These are phyloP conservation scores for Ascodesmis nigricans DNA, from an alignment of 495 filamentous ascomycete genomes.

Conservation along the genomic window DNA sequence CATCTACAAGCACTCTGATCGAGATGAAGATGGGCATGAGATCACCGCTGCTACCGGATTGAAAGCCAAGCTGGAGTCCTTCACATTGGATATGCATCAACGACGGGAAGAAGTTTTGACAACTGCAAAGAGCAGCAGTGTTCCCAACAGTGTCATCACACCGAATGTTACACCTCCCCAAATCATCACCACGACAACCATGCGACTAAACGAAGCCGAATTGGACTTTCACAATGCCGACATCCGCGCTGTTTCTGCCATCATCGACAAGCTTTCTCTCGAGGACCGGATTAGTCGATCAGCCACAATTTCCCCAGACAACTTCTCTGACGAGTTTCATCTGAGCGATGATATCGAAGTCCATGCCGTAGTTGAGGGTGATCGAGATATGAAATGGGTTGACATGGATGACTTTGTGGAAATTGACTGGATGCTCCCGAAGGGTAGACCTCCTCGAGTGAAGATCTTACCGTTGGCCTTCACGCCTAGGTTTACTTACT, in stretches of 20 bases:
- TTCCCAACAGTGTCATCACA: too few species aligned
- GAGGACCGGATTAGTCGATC: conserved; percentile 51
- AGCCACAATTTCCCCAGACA: conserved; percentile 26
- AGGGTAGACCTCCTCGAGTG: conserved; percentile 74
- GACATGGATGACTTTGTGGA: conserved; percentile 99
- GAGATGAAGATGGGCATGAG: conserved; percentile 60
- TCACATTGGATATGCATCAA: conserved; percentile 91
- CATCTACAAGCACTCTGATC: conserved; percentile 95
- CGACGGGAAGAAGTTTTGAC: conserved; percentile 49
- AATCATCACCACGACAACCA: conserved; percentile 61
- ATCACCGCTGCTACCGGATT: conserved; percentile 76
- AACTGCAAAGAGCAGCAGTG: conserved; percentile 10
- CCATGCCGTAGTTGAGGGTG: conserved; percentile 83
- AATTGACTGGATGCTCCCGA: conserved; percentile 83
- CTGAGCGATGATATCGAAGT: conserved; percentile 53
- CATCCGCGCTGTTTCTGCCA: conserved; percentile 80
- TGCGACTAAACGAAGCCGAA: conserved; percentile 85
- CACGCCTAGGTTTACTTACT: conserved; percentile 87
- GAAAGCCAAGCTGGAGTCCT: conserved; percentile 80
- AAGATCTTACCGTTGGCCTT: conserved; percentile 81
- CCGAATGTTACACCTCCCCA: too few species aligned
- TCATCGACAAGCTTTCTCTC: conserved; percentile 52
- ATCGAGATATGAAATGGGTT: conserved; percentile 87
- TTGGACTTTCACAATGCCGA: conserved; percentile 83
- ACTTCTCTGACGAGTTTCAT: conserved; percentile 18